Conservation (phyloP, 768 basidiomycete genomes). For the Termitomyces sp. region DNA sequence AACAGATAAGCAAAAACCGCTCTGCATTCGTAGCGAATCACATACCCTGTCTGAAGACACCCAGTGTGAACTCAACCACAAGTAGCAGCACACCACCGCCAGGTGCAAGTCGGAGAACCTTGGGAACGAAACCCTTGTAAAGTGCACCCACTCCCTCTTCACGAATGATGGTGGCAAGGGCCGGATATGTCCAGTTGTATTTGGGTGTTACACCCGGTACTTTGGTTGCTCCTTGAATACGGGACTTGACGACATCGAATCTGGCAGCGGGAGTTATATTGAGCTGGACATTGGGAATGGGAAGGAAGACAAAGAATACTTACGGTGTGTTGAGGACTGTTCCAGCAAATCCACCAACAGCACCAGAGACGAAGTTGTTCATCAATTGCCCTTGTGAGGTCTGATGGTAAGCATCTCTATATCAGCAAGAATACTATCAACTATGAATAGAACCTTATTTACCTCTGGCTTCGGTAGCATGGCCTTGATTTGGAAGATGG, state of each 20-base stretch:
- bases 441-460: neutral
- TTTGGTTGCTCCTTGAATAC: slow-evolving; percentile 70
- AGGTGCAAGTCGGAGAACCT: slow-evolving; percentile 91
- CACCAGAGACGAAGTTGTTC: slow-evolving; percentile 92
- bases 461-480: slow-evolving; percentile 86
- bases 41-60: slow-evolving; percentile 68
- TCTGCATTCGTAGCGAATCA: slow-evolving; percentile 2
- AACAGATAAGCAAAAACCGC: neutral
- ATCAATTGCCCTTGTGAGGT: slow-evolving; percentile 63
- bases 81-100: slow-evolving; percentile 93
- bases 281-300: neutral
- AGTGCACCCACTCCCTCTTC: slow-evolving; percentile 85
- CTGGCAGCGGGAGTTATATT: slow-evolving; percentile 17
- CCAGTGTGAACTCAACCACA: slow-evolving; percentile 86
- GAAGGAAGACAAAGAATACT: slow-evolving; percentile 16
- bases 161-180: slow-evolving; percentile 71
- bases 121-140: slow-evolving; percentile 95
- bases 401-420: slow-evolving; percentile 26
- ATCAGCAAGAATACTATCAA: neutral
- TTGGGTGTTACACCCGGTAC: slow-evolving; percentile 72
- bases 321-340: slow-evolving; percentile 92
- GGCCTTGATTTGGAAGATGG: slow-evolving; percentile 79
- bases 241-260: slow-evolving; percentile 44
- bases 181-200: slow-evolving; percentile 95
- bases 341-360: slow-evolving; percentile 86